phyloP scores from a whole-genome alignment of 1,284 basidiomycete genomes.

The Pyrrhoderma lamaoense region DNA sequence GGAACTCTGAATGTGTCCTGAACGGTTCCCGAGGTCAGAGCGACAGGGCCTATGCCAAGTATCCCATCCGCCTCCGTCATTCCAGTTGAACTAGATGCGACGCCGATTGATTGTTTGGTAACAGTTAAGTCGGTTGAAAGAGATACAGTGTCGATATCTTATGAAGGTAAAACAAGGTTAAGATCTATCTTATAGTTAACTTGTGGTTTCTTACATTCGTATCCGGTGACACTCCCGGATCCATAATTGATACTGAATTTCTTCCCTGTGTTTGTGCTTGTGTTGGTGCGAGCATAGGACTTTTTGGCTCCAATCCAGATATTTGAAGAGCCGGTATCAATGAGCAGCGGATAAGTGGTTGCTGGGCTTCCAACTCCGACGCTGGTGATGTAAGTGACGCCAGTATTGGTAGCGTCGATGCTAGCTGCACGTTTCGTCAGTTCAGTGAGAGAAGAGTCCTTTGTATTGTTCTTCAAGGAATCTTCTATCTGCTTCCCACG shows the following conservation, averaged over 20 bases:
- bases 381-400: slow-evolving; percentile 4
- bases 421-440: slow-evolving; percentile 1
- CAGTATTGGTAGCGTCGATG: slow-evolving; percentile 10
- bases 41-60: slow-evolving; percentile 30
- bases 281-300: slow-evolving; percentile 15
- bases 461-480: not conserved
- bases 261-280: slow-evolving; percentile 12
- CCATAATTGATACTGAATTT: slow-evolving; percentile 15
- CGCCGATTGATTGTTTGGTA: slow-evolving; percentile 36
- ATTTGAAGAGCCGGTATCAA: slow-evolving; percentile 19
- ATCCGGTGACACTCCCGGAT: slow-evolving; percentile 7
- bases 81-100: slow-evolving; percentile 29
- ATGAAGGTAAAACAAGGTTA: not conserved
- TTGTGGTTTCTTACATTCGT: slow-evolving; percentile 6
- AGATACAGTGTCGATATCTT: slow-evolving; percentile 24
- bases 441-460: not conserved
- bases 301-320: slow-evolving; percentile 24
- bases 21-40: slow-evolving; percentile 24
- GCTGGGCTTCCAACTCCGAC: slow-evolving; percentile 18
- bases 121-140: slow-evolving; percentile 23
- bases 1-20: slow-evolving; percentile 18
- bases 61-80: slow-evolving; percentile 37
- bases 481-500: not conserved
- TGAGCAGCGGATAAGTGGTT: slow-evolving; percentile 15
- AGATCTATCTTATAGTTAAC: not conserved